phyloP scores from a whole-genome alignment of 2,329 filamentous ascomycete genomes.

The Aureobasidium subglaciale region DNA sequence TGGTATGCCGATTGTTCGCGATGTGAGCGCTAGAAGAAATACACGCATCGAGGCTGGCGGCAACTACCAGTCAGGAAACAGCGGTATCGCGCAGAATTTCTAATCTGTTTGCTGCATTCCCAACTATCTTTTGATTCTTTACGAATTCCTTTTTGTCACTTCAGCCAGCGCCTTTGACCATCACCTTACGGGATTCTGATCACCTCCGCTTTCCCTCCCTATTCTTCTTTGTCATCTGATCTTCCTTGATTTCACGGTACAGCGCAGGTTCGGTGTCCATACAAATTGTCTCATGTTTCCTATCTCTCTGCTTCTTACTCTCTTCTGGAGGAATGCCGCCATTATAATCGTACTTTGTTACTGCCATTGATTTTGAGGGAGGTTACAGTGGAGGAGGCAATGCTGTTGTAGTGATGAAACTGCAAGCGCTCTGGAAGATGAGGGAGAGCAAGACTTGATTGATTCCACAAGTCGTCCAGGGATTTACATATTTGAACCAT shows the following conservation, averaged over 20 bases:
- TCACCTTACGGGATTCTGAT: not conserved
- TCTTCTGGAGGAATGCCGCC: not conserved
- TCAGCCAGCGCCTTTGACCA: constrained; percentile 5
- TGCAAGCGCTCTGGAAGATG: not conserved
- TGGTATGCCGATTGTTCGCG: constrained; percentile 76
- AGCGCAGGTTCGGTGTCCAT: constrained; percentile 6
- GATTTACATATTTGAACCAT: not conserved
- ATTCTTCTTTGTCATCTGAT: not conserved
- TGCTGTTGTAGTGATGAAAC: not conserved
- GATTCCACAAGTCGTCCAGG: not conserved
- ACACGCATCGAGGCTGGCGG: constrained; percentile 89
- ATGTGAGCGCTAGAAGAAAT: constrained; percentile 86
- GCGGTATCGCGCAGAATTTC: constrained; percentile 96
- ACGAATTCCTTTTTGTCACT: constrained; percentile 10
- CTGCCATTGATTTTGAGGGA: not conserved
- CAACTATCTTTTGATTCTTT: not conserved
- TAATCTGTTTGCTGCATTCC: constrained; percentile 32
- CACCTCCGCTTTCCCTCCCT: not conserved
- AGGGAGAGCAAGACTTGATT: not conserved
- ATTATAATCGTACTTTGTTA: not conserved
- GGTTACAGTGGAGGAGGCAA: not conserved
- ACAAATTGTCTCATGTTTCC: not conserved
- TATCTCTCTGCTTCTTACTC: not conserved
- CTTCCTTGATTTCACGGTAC: not conserved
- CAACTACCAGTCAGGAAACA: constrained; percentile 81